Evolutionary conservation across 2,329 filamentous ascomycete species (phyloP).

Genomic region (Xylariaceae sp.): DNA sequence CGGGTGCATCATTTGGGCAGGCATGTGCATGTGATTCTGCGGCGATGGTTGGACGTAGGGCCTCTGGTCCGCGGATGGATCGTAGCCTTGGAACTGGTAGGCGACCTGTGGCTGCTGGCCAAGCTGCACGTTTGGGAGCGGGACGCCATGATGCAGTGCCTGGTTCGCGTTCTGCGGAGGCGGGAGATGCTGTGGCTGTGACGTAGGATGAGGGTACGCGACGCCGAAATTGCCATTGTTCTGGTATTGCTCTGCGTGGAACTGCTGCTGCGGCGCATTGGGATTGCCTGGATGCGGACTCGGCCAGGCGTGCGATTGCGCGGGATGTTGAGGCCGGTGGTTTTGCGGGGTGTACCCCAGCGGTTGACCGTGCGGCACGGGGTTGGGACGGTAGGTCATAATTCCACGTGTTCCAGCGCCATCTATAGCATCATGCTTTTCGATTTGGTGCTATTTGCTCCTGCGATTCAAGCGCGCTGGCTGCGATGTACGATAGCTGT

Average conservation of each 20-base stretch:
- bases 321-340: constrained; percentile 22
- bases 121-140: constrained; percentile 25
- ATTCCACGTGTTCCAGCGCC: constrained; percentile 27
- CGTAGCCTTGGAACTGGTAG: constrained; percentile 30
- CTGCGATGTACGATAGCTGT: background rate
- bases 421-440: constrained; percentile 11
- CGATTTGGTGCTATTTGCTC: background rate
- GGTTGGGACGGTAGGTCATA: constrained; percentile 35
- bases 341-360: constrained; percentile 28
- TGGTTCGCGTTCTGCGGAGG: constrained; percentile 5
- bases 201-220: constrained; percentile 2
- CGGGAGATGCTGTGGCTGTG: constrained; percentile 19
- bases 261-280: constrained; percentile 24
- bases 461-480: background rate
- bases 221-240: background rate
- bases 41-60: constrained; percentile 20
- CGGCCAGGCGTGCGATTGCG: constrained; percentile 26
- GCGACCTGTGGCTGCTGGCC: constrained; percentile 29
- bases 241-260: constrained; percentile 14
- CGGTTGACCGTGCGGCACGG: constrained; percentile 30
- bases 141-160: constrained; percentile 19
- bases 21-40: constrained; percentile 20
- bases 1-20: constrained; percentile 26
- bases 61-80: constrained; percentile 30
- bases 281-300: constrained; percentile 24